Evolutionary conservation across 108 stramenopile genomes (phyloP), one percentile per base, ranked within the genome.

Genomic region (Cyclotella baltica): DNA sequence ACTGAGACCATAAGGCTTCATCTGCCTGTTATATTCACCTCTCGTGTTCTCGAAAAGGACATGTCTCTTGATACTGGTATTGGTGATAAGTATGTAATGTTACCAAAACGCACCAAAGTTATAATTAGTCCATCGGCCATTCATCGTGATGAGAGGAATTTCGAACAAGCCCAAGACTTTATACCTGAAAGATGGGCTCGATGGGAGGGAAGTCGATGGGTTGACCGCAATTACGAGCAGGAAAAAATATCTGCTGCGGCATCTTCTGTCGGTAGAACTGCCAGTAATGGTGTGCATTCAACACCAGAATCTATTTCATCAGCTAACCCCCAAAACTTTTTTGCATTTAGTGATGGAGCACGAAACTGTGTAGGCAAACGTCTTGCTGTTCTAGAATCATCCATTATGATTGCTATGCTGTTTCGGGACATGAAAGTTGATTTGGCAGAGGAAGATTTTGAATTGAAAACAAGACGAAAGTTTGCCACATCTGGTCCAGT

Each of bases 151-250:
- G 72, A 72, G 25, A 28, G 67, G 23, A 80, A 86, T 38, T 89
- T 87, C 70, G 64, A 67, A 8, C 25, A 67, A 11, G 77, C 88
- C 19, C 22, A 57, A 23, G 86, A 89, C 19, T 86, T 89, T 70
- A 51, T 78, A 13, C 88, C 88, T 1, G 88, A 86, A 67, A 65
- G 88, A 56, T 88, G 88, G 88, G 86, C 83, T 4, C 35, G 33
- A 36, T 67, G 56, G 71, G 78, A 67, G 10, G 40, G 30, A 19
- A 66, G 66, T 11, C 10, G 63, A 51, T 80, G 78, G 78, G 72
- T 80, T 9, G 72, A 80, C 19, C 40, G 78, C 10, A 62, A 80
- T 67, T 72, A 29, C 28, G 57, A 72, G 1, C 22, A 36, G 27
- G 78, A 80, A 28, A 25, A 23, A 30, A 19, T 58, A 43, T 0